Conservation (phyloP, 768 basidiomycete species). For the Strobilomyces echinocephalus region DNA sequence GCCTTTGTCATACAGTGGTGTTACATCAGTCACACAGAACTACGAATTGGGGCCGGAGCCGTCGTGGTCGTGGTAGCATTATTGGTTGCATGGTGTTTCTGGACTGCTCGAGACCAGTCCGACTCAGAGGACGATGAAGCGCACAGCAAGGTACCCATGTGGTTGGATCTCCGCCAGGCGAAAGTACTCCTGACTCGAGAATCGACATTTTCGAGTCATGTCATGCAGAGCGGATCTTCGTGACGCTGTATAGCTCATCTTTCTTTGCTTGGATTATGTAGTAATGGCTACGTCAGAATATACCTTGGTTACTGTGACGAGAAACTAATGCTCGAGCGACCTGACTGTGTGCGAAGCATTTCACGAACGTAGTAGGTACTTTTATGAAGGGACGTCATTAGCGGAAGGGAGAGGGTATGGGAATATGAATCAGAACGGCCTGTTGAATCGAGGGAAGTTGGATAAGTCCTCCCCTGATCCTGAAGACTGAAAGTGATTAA, state of each 20-base stretch:
- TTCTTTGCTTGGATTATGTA: neutral
- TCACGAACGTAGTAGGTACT: neutral
- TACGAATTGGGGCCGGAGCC: conserved; percentile 27
- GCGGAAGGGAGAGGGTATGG: neutral
- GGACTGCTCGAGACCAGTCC: conserved; percentile 17
- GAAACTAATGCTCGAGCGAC: too few species aligned
- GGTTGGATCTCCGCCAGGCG: neutral
- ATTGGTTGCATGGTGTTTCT: conserved; percentile 44
- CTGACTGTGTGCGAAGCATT: neutral
- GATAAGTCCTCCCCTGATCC: neutral
- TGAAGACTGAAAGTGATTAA: neutral
- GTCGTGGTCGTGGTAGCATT: conserved; percentile 26
- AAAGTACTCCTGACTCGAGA: neutral
- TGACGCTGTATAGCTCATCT: neutral
- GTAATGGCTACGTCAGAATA: neutral
- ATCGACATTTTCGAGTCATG: neutral
- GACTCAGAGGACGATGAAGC: neutral
- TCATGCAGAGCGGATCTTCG: neutral
- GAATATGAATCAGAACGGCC: neutral
- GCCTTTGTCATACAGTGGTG: conserved; percentile 28
- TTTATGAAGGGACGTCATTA: neutral
- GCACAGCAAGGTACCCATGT: neutral
- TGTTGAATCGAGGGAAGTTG: neutral
- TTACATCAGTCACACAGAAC: neutral
- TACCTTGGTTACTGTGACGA: too few species aligned